Evolutionary conservation across 2,329 filamentous ascomycete genomes (phyloP).

Genomic region (Emydomyces testavorans): DNA sequence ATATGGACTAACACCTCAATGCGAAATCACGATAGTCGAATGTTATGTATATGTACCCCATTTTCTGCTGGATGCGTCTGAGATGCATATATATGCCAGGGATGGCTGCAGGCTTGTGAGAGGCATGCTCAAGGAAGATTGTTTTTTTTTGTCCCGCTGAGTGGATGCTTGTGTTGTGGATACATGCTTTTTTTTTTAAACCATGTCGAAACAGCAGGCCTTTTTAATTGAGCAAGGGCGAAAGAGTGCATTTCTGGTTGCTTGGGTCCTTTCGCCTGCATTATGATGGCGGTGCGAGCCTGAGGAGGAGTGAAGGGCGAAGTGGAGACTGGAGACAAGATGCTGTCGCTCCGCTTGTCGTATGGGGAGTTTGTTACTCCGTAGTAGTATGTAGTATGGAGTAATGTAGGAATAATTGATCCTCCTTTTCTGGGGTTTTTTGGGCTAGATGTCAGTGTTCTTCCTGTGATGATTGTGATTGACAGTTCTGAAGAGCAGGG

Average conservation of each 20-base stretch:
- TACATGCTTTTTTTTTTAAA: background rate
- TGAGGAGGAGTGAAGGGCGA: background rate
- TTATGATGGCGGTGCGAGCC: background rate
- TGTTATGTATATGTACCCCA: no score
- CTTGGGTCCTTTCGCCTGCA: background rate
- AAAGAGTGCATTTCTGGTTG: background rate
- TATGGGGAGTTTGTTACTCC: no score
- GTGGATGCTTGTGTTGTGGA: constrained; percentile 12
- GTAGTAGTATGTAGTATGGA: background rate
- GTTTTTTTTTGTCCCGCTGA: constrained; percentile 10
- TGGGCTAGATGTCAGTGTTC: no score
- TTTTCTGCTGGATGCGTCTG: background rate
- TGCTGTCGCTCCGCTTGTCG: no score
- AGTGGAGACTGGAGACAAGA: no score
- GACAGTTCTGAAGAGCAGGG: background rate
- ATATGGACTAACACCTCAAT: no score
- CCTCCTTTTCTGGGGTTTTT: background rate
- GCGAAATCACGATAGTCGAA: no score
- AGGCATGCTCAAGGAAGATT: constrained; percentile 6
- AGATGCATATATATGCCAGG: constrained; percentile 7
- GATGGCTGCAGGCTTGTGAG: constrained; percentile 10
- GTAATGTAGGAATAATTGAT: no score
- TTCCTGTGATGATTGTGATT: background rate
- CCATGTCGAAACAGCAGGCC: constrained; percentile 13
- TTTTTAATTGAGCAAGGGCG: constrained; percentile 6